phyloP scores from a whole-genome alignment of 345 rosid species.

The Salix purpurea region DNA sequence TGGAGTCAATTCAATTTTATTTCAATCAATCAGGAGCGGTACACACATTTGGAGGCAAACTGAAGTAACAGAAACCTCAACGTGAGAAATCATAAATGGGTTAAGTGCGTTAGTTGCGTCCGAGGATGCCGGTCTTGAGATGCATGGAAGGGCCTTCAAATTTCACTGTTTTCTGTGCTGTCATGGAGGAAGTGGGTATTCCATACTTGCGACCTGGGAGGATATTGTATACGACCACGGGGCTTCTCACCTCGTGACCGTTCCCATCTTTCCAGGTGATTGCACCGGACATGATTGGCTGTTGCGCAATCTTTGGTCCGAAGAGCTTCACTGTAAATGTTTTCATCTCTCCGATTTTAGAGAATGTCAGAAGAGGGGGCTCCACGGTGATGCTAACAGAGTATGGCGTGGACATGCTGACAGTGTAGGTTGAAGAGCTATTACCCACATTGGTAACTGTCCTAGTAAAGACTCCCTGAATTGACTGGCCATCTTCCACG shows the following conservation, averaged over 20 bases:
- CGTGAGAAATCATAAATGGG: background rate
- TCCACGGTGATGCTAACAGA: conserved; percentile 20
- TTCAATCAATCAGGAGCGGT: background rate
- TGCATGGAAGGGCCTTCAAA: conserved; percentile 17
- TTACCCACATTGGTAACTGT: conserved; percentile 49
- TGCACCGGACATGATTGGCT: conserved; percentile 27
- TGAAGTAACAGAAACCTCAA: background rate
- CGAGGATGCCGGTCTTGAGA: conserved; percentile 21
- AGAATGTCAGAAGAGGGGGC: conserved; percentile 30
- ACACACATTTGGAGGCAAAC: background rate
- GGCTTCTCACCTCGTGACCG: conserved; percentile 34
- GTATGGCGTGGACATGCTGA: conserved; percentile 7
- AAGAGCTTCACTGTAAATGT: conserved; percentile 24
- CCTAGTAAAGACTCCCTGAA: conserved; percentile 26
- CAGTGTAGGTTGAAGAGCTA: conserved; percentile 31
- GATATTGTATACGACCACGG: conserved; percentile 24
- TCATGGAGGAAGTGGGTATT: background rate
- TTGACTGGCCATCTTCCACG: conserved; percentile 27
- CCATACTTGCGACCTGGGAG: conserved; percentile 12
- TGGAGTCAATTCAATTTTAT: background rate
- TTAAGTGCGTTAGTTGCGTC: background rate
- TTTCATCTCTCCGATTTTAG: conserved; percentile 21
- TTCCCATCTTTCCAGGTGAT: conserved; percentile 33
- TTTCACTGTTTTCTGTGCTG: background rate
- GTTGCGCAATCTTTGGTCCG: conserved; percentile 25